Evolutionary conservation across 78 protist species (phyloP), one percentile per base, ranked within the genome.

Genomic region (Creolimax fragrantissima): DNA sequence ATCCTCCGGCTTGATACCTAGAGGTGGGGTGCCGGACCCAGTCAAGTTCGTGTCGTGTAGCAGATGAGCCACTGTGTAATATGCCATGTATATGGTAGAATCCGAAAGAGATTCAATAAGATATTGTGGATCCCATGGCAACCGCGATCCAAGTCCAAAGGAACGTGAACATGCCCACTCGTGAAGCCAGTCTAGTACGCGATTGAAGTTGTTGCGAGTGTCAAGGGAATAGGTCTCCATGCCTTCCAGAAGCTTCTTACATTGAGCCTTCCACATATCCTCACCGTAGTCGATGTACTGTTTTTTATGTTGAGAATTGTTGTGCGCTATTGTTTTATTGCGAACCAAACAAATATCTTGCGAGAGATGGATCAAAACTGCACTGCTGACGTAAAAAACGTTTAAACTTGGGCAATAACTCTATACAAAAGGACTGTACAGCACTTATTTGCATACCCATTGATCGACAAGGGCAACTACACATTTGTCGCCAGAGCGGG

Each of bases 81-180:
- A 99, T 4, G 99, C 99, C 99, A 97, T 98, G 97, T 99, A 99
- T 92, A 99, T 97, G 91, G 99, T 99, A 11, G 99, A 98, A 95
- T 99, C 99, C 43, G 99, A 98, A 36, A 99, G 98, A 32, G 99
- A 97, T 92, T 99, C 99, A 83, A 99, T 98, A 41, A 99, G 89
- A 91, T 91, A 96, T 89, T 92, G 66, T 42, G 41, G 43, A 93
- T 95, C 98, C 98, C 98, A 97, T 45, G 99, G 99, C 74, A 99
- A 42, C 39, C 85, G 66, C 45, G 99, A 94, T 44, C 99, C 99
- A 32, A 99, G 97, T 44, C 99, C 99, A 90, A 94, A 99, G 3
- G 95, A 84, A 67, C 99, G 97, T 32, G 99, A 97, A 95, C 99
- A 99, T 5, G 98, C 99, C 99, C 99, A 99, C 90, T 47, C 89